phyloP scores from a whole-genome alignment of 2,329 filamentous ascomycete genomes.

The Pleurostoma richardsiae region DNA sequence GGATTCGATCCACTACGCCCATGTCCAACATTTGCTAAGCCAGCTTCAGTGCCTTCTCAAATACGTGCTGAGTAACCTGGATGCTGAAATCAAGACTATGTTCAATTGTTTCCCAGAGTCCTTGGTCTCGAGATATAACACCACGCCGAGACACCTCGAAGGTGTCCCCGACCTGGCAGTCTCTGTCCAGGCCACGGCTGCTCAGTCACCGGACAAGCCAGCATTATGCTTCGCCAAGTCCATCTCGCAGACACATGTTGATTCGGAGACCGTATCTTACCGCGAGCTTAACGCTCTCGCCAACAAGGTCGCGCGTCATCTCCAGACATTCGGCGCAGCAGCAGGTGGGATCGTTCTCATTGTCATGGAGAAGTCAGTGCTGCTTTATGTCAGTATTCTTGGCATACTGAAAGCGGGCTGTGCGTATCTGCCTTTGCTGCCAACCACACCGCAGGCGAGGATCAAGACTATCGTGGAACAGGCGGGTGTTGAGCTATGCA shows the following conservation, averaged over 20 bases:
- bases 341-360: constrained; percentile 63
- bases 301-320: constrained; percentile 55
- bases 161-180: constrained; percentile 38
- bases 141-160: constrained; percentile 21
- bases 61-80: constrained; percentile 19
- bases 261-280: constrained; percentile 54
- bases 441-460: constrained; percentile 61
- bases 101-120: constrained; percentile 18
- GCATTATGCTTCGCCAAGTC: constrained; percentile 61
- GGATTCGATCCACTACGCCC: constrained; percentile 42
- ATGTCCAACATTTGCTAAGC: constrained; percentile 50
- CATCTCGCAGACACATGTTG: constrained; percentile 28
- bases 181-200: constrained; percentile 50
- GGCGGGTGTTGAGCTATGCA: constrained; percentile 42
- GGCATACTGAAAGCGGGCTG: constrained; percentile 70
- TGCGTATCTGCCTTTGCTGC: constrained; percentile 75
- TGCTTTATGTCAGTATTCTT: constrained; percentile 70
- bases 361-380: constrained; percentile 69
- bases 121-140: constrained; percentile 45
- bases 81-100: constrained; percentile 16
- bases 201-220: constrained; percentile 39
- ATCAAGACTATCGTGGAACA: constrained; percentile 58
- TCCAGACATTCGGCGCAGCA: constrained; percentile 41
- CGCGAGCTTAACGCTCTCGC: constrained; percentile 55
- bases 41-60: constrained; percentile 54